Percentiles rank a stretch among this genome's conserved stretches.
Conservation (phyloP, 345 rosid genomes). For the Eucalyptus pauciflora region DNA sequence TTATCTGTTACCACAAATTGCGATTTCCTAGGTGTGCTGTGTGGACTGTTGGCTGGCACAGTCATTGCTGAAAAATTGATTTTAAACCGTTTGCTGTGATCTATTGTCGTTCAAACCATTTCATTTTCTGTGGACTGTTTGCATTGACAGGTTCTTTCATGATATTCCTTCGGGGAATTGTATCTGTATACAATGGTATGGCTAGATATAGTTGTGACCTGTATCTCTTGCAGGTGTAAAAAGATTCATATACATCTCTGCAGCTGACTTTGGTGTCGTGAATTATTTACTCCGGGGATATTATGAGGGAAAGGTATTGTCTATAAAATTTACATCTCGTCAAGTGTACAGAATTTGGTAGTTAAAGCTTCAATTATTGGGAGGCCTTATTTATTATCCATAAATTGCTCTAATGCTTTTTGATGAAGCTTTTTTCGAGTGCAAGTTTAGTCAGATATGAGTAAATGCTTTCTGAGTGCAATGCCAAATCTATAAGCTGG, state of each 20-base stretch:
- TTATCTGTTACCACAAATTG: background rate
- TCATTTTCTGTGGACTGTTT: background rate
- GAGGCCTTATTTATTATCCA: background rate
- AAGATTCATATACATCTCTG: slow-evolving; percentile 82
- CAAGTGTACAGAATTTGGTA: background rate
- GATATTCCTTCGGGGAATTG: background rate
- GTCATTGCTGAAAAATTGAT: background rate
- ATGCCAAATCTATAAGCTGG: background rate
- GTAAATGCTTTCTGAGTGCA: background rate
- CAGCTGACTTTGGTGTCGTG: slow-evolving; percentile 83
- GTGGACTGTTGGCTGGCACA: background rate
- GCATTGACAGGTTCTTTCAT: background rate
- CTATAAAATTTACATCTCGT: background rate
- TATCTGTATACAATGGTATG: background rate
- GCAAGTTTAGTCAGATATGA: background rate
- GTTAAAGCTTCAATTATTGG: background rate
- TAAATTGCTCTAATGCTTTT: background rate
- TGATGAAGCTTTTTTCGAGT: background rate
- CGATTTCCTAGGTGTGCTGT: background rate
- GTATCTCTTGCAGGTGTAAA: slow-evolving; percentile 48
- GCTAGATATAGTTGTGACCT: background rate
- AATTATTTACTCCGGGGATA: slow-evolving; percentile 77
- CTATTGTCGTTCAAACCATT: background rate
- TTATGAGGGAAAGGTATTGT: slow-evolving; percentile 83
- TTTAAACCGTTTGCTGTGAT: background rate